Percentiles rank a stretch among this genome's conserved stretches.
Evolutionary conservation across 2,329 filamentous ascomycete genomes (phyloP).

Genomic region (Chaetomium olivaceum): DNA sequence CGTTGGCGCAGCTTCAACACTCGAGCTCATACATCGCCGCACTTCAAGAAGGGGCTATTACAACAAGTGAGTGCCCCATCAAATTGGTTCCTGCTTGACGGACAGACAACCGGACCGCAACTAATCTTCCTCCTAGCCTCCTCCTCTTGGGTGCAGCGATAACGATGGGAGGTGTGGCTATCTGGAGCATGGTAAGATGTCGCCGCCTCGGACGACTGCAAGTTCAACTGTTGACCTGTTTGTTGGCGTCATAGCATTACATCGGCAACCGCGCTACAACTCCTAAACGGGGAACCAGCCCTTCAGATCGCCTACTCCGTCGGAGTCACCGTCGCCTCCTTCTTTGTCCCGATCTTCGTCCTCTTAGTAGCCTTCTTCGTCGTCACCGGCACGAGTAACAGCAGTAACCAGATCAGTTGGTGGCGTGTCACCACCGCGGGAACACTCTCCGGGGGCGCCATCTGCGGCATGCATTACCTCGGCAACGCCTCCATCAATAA

Average conservation of each 20-base stretch:
- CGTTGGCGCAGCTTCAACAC: slow-evolving; percentile 73
- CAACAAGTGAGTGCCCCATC: slow-evolving; percentile 58
- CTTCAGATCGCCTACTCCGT: slow-evolving; percentile 74
- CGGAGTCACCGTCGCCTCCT: slow-evolving; percentile 72
- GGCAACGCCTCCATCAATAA: slow-evolving; percentile 82
- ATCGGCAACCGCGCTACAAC: slow-evolving; percentile 79
- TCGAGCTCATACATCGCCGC: slow-evolving; percentile 78
- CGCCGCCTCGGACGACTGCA: slow-evolving; percentile 11
- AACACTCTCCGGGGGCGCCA: slow-evolving; percentile 68
- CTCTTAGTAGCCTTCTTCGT: slow-evolving; percentile 71
- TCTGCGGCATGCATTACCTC: slow-evolving; percentile 85
- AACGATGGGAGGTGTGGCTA: slow-evolving; percentile 72
- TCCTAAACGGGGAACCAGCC: slow-evolving; percentile 57
- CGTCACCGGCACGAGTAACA: slow-evolving; percentile 58
- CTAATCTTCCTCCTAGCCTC: slow-evolving; percentile 46
- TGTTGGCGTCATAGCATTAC: slow-evolving; percentile 62
- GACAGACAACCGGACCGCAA: background rate
- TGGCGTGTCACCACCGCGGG: slow-evolving; percentile 64
- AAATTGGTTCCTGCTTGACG: background rate
- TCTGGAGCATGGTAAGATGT: slow-evolving; percentile 65
- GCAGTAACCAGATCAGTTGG: slow-evolving; percentile 48
- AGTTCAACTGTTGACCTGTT: slow-evolving; percentile 18
- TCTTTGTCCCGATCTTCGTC: slow-evolving; percentile 76
- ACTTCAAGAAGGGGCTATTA: slow-evolving; percentile 67
- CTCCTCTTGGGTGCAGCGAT: slow-evolving; percentile 65